Evolutionary conservation across 768 basidiomycete species (phyloP).

Genomic region (Punctularia strigosozonata): DNA sequence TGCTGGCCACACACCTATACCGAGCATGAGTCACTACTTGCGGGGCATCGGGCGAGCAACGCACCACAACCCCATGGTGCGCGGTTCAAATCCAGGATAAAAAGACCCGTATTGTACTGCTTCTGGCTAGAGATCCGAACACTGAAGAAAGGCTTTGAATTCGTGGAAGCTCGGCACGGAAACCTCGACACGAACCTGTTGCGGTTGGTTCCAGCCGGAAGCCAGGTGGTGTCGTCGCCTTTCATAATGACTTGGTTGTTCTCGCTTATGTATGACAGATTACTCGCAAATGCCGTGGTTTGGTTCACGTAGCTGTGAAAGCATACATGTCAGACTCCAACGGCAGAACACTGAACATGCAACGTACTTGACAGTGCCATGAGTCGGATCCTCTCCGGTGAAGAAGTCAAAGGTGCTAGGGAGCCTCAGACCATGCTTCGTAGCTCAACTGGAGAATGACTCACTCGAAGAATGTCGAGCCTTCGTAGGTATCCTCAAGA

Average conservation of each 20-base stretch:
- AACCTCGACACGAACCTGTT: conserved; percentile 34
- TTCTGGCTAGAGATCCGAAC: conserved; percentile 64
- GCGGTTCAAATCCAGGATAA: conserved; percentile 71
- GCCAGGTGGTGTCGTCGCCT: conserved; percentile 53
- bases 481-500: conserved; percentile 54
- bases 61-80: conserved; percentile 86
- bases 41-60: conserved; percentile 10
- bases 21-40: not conserved
- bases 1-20: conserved; percentile 68
- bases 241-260: conserved; percentile 63
- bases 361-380: conserved; percentile 27
- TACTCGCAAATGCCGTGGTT: conserved; percentile 36
- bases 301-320: conserved; percentile 46
- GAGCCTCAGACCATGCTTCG: conserved; percentile 4
- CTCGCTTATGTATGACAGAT: conserved; percentile 44
- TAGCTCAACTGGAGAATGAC: conserved; percentile 8
- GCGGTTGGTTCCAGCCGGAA: conserved; percentile 41
- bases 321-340: conserved; percentile 6
- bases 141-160: conserved; percentile 24
- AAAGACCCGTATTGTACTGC: conserved; percentile 65
- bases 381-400: conserved; percentile 51
- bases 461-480: conserved; percentile 61
- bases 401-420: conserved; percentile 49
- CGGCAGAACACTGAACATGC: not conserved
- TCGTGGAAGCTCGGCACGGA: not conserved